Evolutionary conservation across 176 grass and related monocot genomes (phyloP).

Genomic region (Avena sativa): DNA sequence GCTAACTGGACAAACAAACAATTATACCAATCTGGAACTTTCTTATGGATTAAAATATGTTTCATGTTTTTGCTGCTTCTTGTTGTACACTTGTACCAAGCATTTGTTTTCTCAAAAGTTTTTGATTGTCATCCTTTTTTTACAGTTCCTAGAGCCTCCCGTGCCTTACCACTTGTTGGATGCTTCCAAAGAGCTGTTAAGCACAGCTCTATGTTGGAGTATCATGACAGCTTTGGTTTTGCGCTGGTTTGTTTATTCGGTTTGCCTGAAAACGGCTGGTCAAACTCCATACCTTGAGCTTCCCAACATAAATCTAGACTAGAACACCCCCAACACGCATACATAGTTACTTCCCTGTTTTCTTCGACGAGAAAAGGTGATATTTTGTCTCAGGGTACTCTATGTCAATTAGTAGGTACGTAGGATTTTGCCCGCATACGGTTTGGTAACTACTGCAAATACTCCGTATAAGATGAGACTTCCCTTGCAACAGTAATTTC

Average conservation of each 20-base stretch:
- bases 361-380: background rate
- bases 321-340: background rate
- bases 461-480: background rate
- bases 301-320: background rate
- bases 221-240: constrained; percentile 31
- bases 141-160: constrained; percentile 35
- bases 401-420: background rate
- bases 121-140: background rate
- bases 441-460: background rate
- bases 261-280: constrained; percentile 38
- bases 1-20: background rate
- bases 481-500: background rate
- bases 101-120: background rate
- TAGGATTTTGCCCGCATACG: background rate
- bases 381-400: background rate
- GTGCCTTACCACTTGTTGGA: constrained; percentile 10
- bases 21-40: background rate
- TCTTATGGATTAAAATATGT: background rate
- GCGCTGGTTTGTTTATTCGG: constrained; percentile 27
- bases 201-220: background rate
- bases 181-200: constrained; percentile 26
- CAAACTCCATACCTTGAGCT: constrained; percentile 17
- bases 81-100: background rate
- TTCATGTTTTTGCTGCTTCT: background rate
- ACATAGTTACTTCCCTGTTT: background rate